Evolutionary conservation across 2,329 filamentous ascomycete genomes (phyloP), one percentile per base, ranked within the genome.

Genomic region (Nannizziopsis barbatae): DNA sequence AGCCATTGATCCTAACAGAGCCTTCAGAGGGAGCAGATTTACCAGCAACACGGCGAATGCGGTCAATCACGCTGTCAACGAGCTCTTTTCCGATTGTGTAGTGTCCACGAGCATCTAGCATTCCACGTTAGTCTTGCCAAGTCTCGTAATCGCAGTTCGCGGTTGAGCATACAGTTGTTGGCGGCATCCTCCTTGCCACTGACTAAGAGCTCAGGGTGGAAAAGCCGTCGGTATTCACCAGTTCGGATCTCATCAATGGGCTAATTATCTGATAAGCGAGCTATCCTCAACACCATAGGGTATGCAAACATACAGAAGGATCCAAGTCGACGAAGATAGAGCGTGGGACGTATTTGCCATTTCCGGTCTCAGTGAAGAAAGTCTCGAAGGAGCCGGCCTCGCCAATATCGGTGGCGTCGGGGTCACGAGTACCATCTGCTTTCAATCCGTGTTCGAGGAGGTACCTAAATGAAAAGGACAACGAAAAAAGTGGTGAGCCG

Each of bases 11-110:
- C 11, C 22, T 32, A 41, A 9, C 17, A 45, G 18, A 12, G 12
- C 1, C 8, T 8, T n/a, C 20, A 7, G 31, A 41, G 42, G 31
- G 48, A 27, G 52, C 27, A 39, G 33, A 18, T 20, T 45, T 67
- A 80, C 77, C 77, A 62, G 75, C 74, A 57, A 83, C 75, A 56
- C 77, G 76, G 56, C 79, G 77, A 58, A 83, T 75, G 58, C 76
- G 77, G 57, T 82, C 79, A 60, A 81, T 72, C 50, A 81, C 79
- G 48, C 69, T 72, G 58, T 81, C 78, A 51, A 80, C 73, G 57
- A 82, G 71, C 62, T 82, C 79, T 68, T 82, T 83, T 59, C 79
- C 79, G 59, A 82, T 75, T 39, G 79, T 83, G 64, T 83, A 83
- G 66, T 83, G 79, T 52, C 79, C 79, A 67, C 79, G 75, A 54